A percentile compares a stretch with the other conserved stretches of the same genome.
Evolutionary conservation across 2,329 filamentous ascomycete species (phyloP).

Genomic region (Nemania sp.): DNA sequence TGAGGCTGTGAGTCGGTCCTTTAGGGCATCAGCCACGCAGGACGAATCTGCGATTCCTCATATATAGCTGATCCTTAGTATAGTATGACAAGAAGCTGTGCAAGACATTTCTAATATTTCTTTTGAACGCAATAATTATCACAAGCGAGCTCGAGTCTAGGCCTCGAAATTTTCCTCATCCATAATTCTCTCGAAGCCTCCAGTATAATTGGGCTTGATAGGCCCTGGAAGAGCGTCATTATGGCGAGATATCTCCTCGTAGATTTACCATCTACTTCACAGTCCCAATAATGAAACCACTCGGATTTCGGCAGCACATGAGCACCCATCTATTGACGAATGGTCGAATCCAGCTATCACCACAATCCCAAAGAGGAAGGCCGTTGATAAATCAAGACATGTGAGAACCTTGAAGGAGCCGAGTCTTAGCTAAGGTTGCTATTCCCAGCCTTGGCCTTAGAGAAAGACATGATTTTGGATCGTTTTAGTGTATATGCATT

Average conservation of each 20-base stretch:
- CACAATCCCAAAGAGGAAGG: conserved; percentile 22
- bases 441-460: neutral
- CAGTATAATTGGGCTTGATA: neutral
- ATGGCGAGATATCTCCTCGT: conserved; percentile 3
- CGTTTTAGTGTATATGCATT: conserved; percentile 2
- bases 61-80: neutral
- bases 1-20: conserved; percentile 7
- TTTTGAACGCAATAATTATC: neutral
- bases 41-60: neutral
- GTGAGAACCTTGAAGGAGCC: conserved; percentile 4
- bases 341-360: neutral
- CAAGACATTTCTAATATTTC: neutral
- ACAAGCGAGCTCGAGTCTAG: neutral
- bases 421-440: conserved; percentile 3
- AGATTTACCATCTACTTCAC: neutral
- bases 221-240: neutral
- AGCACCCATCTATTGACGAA: neutral
- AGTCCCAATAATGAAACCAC: neutral
- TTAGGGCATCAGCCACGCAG: neutral
- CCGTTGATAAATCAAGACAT: neutral
- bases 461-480: neutral
- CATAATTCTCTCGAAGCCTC: neutral
- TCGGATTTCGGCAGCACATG: conserved; percentile 20
- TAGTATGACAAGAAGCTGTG: neutral
- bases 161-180: neutral